These are phyloP conservation scores for Phoma sp. DNA, from an alignment of 2,329 filamentous ascomycete species.

Conservation along the genomic window DNA sequence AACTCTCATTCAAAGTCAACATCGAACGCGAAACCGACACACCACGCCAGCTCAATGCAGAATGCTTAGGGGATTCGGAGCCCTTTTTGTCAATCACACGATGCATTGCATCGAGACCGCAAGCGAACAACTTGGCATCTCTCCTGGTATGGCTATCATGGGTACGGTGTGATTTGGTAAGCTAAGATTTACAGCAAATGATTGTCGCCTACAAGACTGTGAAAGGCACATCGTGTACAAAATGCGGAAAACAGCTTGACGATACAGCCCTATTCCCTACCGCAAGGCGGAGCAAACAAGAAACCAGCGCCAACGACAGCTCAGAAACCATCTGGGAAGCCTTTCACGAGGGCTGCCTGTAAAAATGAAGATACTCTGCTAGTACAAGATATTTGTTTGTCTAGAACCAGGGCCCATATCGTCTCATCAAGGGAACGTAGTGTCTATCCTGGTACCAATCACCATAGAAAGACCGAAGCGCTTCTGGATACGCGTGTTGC, in stretches of 20 bases:
- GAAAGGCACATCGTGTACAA: constrained; percentile 39
- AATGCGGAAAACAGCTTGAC: constrained; percentile 43
- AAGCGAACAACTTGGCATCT: constrained; percentile 39
- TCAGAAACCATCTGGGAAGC: constrained; percentile 41
- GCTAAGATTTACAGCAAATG: constrained; percentile 44
- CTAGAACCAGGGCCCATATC: background rate
- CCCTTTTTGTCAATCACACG: constrained; percentile 40
- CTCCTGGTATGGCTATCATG: constrained; percentile 38
- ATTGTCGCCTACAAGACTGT: constrained; percentile 47
- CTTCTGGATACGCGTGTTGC: constrained; percentile 32
- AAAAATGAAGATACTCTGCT: background rate
- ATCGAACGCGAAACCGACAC: constrained; percentile 37
- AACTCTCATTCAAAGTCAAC: constrained; percentile 36
- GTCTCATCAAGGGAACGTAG: constrained; percentile 17
- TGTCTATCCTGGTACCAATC: constrained; percentile 33
- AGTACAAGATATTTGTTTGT: background rate
- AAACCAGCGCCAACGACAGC: constrained; percentile 23
- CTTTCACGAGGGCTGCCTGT: constrained; percentile 46
- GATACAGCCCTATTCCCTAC: constrained; percentile 30
- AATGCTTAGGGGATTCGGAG: constrained; percentile 40
- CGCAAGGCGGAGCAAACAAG: constrained; percentile 41
- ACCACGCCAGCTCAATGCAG: constrained; percentile 34
- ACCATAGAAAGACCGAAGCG: constrained; percentile 34
- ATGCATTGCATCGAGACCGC: constrained; percentile 43
- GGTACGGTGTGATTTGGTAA: background rate